Percentiles rank a stretch among this genome's conserved stretches.
Evolutionary conservation across 1,284 basidiomycete species (phyloP).

Genomic region (Sphaerobolus stellatus): DNA sequence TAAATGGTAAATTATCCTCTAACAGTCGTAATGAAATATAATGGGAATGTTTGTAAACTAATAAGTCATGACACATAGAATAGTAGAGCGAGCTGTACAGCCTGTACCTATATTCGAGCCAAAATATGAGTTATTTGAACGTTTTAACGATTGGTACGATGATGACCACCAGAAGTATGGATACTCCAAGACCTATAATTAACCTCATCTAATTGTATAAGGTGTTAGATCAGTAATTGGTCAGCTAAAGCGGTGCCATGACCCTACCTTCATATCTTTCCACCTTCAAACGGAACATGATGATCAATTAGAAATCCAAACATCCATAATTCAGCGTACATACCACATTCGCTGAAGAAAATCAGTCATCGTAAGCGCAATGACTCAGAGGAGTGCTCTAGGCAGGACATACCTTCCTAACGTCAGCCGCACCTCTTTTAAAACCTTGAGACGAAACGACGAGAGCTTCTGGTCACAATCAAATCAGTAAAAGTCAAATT

Average conservation of each 20-base stretch:
- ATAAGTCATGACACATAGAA: too few species aligned
- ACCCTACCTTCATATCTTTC: constrained; percentile 94
- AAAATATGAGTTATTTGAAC: constrained; percentile 5
- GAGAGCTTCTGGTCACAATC: constrained; percentile 74
- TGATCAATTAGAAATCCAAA: not conserved
- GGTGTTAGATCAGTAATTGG: too few species aligned
- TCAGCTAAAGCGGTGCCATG: too few species aligned
- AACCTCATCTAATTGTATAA: constrained; percentile 78
- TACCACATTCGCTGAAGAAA: constrained; percentile 93
- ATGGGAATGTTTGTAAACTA: too few species aligned
- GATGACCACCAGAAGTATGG: constrained; percentile 89
- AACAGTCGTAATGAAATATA: too few species aligned
- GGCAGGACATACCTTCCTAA: constrained; percentile 97
- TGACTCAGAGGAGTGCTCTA: constrained; percentile 42
- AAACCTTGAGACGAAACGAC: constrained; percentile 98
- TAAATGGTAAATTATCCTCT: too few species aligned
- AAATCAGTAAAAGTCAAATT: too few species aligned
- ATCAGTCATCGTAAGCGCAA: too few species aligned
- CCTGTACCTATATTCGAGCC: too few species aligned
- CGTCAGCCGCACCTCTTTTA: constrained; percentile 93
- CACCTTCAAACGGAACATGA: constrained; percentile 71
- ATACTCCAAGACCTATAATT: constrained; percentile 84
- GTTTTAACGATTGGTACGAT: constrained; percentile 89
- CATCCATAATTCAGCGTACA: constrained; percentile 30
- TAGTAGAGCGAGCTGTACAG: too few species aligned